A percentile compares a stretch with the other conserved stretches of the same genome.
Evolutionary conservation across 2,329 filamentous ascomycete genomes (phyloP).

Genomic region (Coniochaeta sp.): DNA sequence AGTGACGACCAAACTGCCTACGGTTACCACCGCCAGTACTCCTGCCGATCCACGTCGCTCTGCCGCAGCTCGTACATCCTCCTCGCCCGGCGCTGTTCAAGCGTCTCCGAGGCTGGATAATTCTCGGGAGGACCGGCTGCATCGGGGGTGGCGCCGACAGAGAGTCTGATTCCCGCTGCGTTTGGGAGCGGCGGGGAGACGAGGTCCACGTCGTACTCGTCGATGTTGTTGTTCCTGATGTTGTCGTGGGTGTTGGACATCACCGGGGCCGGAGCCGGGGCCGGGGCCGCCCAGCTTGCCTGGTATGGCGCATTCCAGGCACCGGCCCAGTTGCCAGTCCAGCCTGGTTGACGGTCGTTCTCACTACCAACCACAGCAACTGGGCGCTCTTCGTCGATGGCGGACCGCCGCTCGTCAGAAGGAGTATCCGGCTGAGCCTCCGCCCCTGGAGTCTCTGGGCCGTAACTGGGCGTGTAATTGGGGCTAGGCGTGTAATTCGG

Average conservation of each 20-base stretch:
- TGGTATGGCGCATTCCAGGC: too few relatives aligned
- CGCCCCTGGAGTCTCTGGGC: not conserved
- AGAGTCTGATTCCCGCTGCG: too few relatives aligned
- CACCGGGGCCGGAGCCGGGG: too few relatives aligned
- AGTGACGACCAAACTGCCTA: not conserved
- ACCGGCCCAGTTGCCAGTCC: too few relatives aligned
- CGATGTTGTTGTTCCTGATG: too few relatives aligned
- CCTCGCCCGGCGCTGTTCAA: not conserved
- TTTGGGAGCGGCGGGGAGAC: too few relatives aligned
- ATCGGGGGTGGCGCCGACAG: not conserved
- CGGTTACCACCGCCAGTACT: not conserved
- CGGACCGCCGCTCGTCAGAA: not conserved
- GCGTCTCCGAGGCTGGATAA: not conserved
- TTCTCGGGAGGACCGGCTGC: not conserved
- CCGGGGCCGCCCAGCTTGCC: too few relatives aligned
- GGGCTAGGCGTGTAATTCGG: not conserved
- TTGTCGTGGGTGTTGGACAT: too few relatives aligned
- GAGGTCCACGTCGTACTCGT: not conserved
- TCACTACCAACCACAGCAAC: too few relatives aligned
- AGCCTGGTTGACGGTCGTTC: too few relatives aligned
- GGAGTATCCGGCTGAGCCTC: not conserved
- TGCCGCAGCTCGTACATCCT: not conserved
- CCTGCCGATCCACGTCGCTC: not conserved
- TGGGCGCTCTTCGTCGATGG: not conserved
- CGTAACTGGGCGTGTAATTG: not conserved